Base-by-base conservation (phyloP, 169 alveolate species). In the Eimeria mitis region DNA sequence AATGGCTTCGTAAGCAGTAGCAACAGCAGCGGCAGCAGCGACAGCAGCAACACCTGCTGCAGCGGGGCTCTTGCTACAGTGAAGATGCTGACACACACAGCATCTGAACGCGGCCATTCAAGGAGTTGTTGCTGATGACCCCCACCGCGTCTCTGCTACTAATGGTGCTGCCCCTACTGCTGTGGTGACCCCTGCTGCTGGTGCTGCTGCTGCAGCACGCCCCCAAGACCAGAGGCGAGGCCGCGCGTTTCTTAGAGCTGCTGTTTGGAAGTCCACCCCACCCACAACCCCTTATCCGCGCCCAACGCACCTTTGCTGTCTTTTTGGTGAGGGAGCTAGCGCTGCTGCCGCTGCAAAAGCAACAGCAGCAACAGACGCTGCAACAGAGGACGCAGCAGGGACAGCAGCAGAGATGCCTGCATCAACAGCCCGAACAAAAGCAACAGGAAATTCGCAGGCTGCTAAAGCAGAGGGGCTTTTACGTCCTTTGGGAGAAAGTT, bases 181-280 rank as follows among this genome's bases (percentile, higher is more conserved):
- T 42, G 61, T 34, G 8, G 73, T 11, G 47, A 31, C 78, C 34
- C 37, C 13, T 84, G 75, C 61, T 81, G 89, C 78, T 1, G 31
- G 37, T 84, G 1, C 78, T 37, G 78, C 59, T 84, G 78, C 91
- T 84, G 78, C 78, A 84, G 91, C 91, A 84, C 34, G 91, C 91
- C 44, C 91, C 91, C 11, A 40, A 84, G n/a, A 84, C 75, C 37
- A 65, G 91, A 34, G 91, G 78, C 11, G 91, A 84, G 76, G 91
- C 91, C 44, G 23, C 54, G 75, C 91, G 91, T 23, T 84, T 84
- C 76, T 40, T 84, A 21, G 91, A 84, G 23, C 54, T 84, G 56
- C 37, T 84, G 42, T 84, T 84, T 44, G 91, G 76, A 31, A 84
- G 91, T 37, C 78, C 91, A 23, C 76, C 91, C 21, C 91, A 84